Conservation (phyloP, 2,329 filamentous ascomycete genomes). For the Cordyceps sp. region DNA sequence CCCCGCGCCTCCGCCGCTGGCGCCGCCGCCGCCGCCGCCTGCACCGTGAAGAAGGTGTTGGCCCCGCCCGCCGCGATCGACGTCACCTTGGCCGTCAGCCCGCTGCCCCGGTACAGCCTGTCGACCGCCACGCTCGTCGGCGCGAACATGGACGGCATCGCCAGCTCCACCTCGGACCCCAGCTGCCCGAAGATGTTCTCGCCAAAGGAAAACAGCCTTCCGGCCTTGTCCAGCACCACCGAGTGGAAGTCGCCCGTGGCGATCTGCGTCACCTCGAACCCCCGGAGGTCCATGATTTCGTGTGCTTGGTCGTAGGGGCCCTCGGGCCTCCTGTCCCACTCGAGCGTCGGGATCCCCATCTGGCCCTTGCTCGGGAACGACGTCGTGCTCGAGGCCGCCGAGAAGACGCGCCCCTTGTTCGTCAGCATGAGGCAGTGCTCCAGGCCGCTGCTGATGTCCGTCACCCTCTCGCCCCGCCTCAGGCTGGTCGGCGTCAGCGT, state of each 20-base stretch:
- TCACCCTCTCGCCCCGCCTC: slow-evolving; percentile 54
- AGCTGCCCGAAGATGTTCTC: slow-evolving; percentile 88
- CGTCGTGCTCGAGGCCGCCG: slow-evolving; percentile 64
- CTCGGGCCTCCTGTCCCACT: slow-evolving; percentile 58
- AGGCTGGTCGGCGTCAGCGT: slow-evolving; percentile 49
- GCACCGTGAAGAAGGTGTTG: slow-evolving; percentile 77
- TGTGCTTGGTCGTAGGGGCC: slow-evolving; percentile 72
- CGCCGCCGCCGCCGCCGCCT: slow-evolving; percentile 40
- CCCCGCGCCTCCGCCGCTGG: slow-evolving; percentile 30
- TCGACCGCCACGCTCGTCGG: slow-evolving; percentile 56
- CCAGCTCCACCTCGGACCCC: slow-evolving; percentile 55
- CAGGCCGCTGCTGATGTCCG: slow-evolving; percentile 57
- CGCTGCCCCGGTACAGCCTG: slow-evolving; percentile 54
- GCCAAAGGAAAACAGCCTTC: slow-evolving; percentile 72
- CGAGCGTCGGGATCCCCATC: slow-evolving; percentile 70
- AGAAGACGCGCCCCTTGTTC: slow-evolving; percentile 70
- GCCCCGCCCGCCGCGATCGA: slow-evolving; percentile 69
- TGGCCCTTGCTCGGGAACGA: slow-evolving; percentile 72
- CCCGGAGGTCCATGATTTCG: slow-evolving; percentile 56
- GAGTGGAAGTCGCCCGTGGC: slow-evolving; percentile 82
- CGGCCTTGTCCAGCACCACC: slow-evolving; percentile 56
- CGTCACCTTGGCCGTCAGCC: slow-evolving; percentile 50
- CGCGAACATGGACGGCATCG: slow-evolving; percentile 45
- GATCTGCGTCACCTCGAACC: slow-evolving; percentile 55
- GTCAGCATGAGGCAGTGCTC: slow-evolving; percentile 83